These are phyloP conservation scores for Cinnamomum chago DNA, from an alignment of 164 flowering plant genomes.

Conservation along the genomic window DNA sequence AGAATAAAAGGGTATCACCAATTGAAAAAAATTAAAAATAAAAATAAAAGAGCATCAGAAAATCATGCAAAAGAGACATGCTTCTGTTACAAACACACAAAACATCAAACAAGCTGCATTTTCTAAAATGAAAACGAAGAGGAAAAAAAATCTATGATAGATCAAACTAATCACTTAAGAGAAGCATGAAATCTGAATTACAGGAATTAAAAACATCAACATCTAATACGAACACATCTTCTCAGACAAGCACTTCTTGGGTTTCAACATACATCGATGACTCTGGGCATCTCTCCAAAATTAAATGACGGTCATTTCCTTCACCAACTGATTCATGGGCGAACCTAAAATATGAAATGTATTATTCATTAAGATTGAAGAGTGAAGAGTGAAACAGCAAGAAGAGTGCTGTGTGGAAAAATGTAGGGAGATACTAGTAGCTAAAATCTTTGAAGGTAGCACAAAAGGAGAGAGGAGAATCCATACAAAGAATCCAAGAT, in stretches of 20 bases:
- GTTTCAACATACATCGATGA: conserved; percentile 62
- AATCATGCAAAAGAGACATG: conserved; percentile 1
- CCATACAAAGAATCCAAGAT: not conserved
- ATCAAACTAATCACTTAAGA: too few species aligned
- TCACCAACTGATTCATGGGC: conserved; percentile 92
- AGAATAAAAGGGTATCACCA: not conserved
- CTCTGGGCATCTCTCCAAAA: conserved; percentile 74
- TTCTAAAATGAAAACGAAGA: too few species aligned
- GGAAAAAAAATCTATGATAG: too few species aligned
- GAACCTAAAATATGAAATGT: conserved; percentile 45
- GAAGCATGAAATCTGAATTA: not conserved
- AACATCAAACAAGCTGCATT: too few species aligned
- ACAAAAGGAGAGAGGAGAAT: not conserved
- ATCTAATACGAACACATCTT: not conserved
- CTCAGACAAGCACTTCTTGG: not conserved
- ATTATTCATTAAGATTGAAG: not conserved
- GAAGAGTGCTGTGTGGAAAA: not conserved
- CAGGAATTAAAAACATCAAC: not conserved
- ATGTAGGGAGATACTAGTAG: not conserved
- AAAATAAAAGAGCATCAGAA: not conserved
- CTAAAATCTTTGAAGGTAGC: too few species aligned
- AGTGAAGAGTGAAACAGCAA: not conserved
- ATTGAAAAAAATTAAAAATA: too few species aligned
- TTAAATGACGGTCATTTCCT: conserved; percentile 80
- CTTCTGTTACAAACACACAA: not conserved